Percentiles rank a stretch among this genome's conserved stretches.
phyloP scores from a whole-genome alignment of 768 basidiomycete genomes.

The Termitomyces sp. region DNA sequence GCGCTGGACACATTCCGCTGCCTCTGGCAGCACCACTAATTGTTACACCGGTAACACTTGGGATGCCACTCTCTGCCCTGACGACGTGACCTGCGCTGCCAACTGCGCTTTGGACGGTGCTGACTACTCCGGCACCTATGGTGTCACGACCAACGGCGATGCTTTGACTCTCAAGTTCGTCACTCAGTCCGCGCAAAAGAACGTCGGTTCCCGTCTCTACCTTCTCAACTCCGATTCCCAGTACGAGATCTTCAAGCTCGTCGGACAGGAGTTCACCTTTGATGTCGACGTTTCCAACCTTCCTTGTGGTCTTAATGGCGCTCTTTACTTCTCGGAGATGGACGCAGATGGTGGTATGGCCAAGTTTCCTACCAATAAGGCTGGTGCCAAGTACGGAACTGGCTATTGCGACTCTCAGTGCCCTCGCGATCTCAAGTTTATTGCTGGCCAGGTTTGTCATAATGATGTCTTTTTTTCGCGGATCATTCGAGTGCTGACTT shows the following conservation, averaged over 20 bases:
- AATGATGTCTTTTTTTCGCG: background rate
- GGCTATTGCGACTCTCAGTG: no score
- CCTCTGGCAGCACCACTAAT: conserved; percentile 26
- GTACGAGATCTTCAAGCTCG: conserved; percentile 10
- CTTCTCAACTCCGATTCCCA: conserved; percentile 5
- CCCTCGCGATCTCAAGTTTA: no score
- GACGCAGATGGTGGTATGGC: background rate
- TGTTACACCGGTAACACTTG: conserved; percentile 57
- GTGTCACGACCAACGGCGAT: conserved; percentile 38
- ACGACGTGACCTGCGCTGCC: conserved; percentile 40
- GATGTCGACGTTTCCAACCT: conserved; percentile 3
- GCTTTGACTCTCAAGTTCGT: conserved; percentile 46
- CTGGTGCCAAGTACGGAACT: no score
- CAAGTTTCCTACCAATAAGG: no score
- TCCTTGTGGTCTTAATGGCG: conserved; percentile 3
- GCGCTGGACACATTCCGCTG: conserved; percentile 45
- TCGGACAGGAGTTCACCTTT: conserved; percentile 4
- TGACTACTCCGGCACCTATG: conserved; percentile 46
- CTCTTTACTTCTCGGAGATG: conserved; percentile 5
- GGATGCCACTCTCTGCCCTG: conserved; percentile 47
- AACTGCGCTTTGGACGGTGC: conserved; percentile 40
- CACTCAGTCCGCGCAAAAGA: conserved; percentile 30
- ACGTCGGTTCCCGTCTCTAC: conserved; percentile 27
- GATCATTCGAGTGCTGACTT: background rate
- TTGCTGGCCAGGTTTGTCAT: background rate